Evolutionary conservation across 2,329 filamentous ascomycete species (phyloP), one percentile per base, ranked within the genome.

Genomic region (Pseudopithomyces maydicus): DNA sequence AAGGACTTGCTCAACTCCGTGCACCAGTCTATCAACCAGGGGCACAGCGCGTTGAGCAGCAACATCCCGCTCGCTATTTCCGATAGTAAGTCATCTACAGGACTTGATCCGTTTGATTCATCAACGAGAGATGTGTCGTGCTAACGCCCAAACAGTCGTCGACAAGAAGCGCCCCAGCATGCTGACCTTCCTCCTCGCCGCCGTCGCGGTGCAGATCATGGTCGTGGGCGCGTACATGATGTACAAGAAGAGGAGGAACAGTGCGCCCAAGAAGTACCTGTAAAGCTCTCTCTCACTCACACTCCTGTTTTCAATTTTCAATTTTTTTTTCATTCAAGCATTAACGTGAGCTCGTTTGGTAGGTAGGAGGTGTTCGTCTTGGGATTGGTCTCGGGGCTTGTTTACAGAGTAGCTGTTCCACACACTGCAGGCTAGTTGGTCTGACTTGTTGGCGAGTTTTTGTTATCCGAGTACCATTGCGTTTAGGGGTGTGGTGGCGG

Each of bases 261-360:
- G 82, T 62, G 86, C 87, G 75, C 91, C 91, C n/a, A 97, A 97
- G 84, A 97, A 97, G 80, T 97, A 92, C 76, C 79, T 97, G 73
- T 97, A 45, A 56, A 20, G 12, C 4, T 6, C 6, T n/a, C 14
- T 14, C 15, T 32, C n/a, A 6, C 6, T n/a, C 19, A 15, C 17
- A 33, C 22, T 23, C 23, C 14, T 17, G 29, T 43, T 54, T n/a
- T n/a, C n/a, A n/a, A n/a, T n/a, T n/a, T n/a, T n/a, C n/a, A n/a
- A n/a, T n/a, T n/a, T n/a, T n/a, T n/a, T n/a, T n/a, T n/a, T n/a
- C n/a, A n/a, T n/a, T n/a, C n/a, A n/a, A n/a, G 39, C 36, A 29
- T 32, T 29, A 36, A 23, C 42, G 38, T 43, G 19, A 22, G 36
- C n/a, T 26, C 19, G 29, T 33, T 12, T 43, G 19, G 35, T 6